A percentile compares a stretch with the other conserved stretches of the same genome.
Evolutionary conservation across 495 filamentous ascomycete species (phyloP).

Genomic region (Penicillium mononematosum): DNA sequence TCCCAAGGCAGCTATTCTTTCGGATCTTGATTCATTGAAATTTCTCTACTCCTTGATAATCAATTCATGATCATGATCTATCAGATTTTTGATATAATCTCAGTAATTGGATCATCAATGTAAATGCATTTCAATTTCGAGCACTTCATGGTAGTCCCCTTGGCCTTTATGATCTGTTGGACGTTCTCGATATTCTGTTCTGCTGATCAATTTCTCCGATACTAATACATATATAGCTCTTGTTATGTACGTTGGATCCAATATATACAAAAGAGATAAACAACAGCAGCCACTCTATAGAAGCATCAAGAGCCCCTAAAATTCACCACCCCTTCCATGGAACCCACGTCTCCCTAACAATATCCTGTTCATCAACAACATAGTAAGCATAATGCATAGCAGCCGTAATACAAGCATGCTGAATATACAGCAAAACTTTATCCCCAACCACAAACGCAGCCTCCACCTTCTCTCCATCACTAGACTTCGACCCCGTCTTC

Average conservation of each 20-base stretch:
- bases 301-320: neutral
- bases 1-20: no score
- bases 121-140: neutral
- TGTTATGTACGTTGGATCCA: neutral
- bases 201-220: no score
- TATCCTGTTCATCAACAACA: slow-evolving; percentile 28
- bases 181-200: no score
- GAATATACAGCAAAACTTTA: slow-evolving; percentile 28
- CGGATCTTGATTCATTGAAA: neutral
- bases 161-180: no score
- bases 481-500: slow-evolving; percentile 6
- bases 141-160: no score
- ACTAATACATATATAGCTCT: neutral
- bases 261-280: neutral
- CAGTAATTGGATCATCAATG: neutral
- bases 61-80: neutral
- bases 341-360: slow-evolving; percentile 33
- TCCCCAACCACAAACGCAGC: slow-evolving; percentile 28
- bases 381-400: slow-evolving; percentile 29
- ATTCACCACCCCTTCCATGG: slow-evolving; percentile 30
- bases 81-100: neutral
- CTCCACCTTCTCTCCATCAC: slow-evolving; percentile 15
- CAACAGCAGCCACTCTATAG: neutral
- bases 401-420: slow-evolving; percentile 36
- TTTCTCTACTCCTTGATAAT: neutral